phyloP scores from a whole-genome alignment of 306 rosid species.

The Bauhinia variegata region DNA sequence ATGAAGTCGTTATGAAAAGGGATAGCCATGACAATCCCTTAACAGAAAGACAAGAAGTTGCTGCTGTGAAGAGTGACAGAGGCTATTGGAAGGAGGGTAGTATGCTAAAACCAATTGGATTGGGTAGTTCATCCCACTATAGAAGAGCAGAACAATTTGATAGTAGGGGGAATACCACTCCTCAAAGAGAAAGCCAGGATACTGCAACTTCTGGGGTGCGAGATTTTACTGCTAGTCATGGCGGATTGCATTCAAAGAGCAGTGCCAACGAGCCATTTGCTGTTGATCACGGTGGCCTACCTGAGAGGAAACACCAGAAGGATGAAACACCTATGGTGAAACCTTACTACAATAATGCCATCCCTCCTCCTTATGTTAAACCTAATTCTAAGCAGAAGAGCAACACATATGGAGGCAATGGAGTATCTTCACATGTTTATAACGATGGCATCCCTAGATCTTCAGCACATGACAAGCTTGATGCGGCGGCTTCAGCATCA shows the following conservation, averaged over 20 bases:
- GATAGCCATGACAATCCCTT: slow-evolving; percentile 40
- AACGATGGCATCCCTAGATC: slow-evolving; percentile 36
- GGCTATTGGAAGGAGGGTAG: slow-evolving; percentile 47
- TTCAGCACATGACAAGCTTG: slow-evolving; percentile 47
- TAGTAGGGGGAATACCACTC: slow-evolving; percentile 48
- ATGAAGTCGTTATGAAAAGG: slow-evolving; percentile 46
- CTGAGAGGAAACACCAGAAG: slow-evolving; percentile 48
- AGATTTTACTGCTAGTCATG: slow-evolving; percentile 39
- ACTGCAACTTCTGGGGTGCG: slow-evolving; percentile 46
- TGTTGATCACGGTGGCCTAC: slow-evolving; percentile 44
- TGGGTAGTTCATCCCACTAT: slow-evolving; percentile 56
- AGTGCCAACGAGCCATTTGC: slow-evolving; percentile 46
- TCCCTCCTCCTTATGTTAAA: slow-evolving; percentile 92
- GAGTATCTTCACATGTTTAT: slow-evolving; percentile 39
- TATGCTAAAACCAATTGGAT: slow-evolving; percentile 46
- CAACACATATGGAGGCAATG: slow-evolving; percentile 37
- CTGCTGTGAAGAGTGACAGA: slow-evolving; percentile 48
- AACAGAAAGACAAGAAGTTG: slow-evolving; percentile 49
- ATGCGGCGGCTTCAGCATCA: slow-evolving; percentile 41
- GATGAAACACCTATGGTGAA: slow-evolving; percentile 59
- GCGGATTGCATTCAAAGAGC: slow-evolving; percentile 42
- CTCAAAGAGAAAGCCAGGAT: slow-evolving; percentile 46
- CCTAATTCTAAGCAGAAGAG: slow-evolving; percentile 56
- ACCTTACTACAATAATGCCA: slow-evolving; percentile 53
- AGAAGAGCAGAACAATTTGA: slow-evolving; percentile 45